Conservation (phyloP, 805 yeast species). For the Metschnikowia santaceciliae region DNA sequence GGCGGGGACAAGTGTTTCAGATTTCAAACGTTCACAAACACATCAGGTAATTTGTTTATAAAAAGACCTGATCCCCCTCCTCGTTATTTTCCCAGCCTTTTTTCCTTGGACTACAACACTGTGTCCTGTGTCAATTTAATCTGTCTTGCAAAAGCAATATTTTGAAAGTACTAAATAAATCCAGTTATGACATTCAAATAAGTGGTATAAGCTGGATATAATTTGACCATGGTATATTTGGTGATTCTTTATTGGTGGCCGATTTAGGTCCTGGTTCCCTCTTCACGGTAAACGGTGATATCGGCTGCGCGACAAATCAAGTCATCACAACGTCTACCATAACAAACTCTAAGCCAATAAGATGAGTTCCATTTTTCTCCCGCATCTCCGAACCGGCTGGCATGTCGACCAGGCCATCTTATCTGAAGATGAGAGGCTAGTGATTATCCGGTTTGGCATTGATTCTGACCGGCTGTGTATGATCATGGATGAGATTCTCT, state of each 20-base stretch:
- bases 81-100: neutral
- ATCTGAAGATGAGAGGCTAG: constrained; percentile 83
- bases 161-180: no score
- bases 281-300: neutral
- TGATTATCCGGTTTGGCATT: constrained; percentile 83
- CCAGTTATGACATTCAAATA: no score
- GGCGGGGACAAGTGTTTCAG: neutral
- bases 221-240: no score
- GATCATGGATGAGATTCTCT: constrained; percentile 85
- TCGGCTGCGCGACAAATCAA: constrained; percentile 1
- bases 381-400: constrained; percentile 33
- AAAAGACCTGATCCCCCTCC: neutral
- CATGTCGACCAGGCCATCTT: constrained; percentile 97
- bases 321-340: neutral
- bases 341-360: neutral
- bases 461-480: constrained; percentile 75
- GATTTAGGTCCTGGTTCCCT: neutral
- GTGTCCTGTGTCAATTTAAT: neutral
- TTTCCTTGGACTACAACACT: no score
- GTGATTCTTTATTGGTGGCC: no score
- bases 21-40: neutral
- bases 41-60: neutral
- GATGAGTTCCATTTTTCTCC: constrained; percentile 21
- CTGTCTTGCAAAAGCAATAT: neutral
- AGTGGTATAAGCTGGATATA: no score